Evolutionary conservation across 192 early-diverging fungal genomes (phyloP).

Genomic region (Kappamyces sp.): DNA sequence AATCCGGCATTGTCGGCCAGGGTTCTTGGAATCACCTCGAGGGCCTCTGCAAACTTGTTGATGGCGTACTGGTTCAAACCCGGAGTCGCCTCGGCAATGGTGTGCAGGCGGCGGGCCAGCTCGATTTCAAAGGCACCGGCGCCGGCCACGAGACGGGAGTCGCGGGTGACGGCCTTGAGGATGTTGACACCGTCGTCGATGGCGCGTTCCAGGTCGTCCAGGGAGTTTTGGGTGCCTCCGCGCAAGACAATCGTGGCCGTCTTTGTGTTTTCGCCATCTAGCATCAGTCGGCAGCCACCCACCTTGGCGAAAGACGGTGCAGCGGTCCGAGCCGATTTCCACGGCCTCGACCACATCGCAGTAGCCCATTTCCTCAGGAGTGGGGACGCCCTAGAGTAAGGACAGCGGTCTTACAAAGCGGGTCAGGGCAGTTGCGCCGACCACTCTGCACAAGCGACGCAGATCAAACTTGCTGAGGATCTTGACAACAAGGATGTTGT

Average conservation of each 20-base stretch:
- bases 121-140: constrained; percentile 95
- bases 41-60: constrained; percentile 89
- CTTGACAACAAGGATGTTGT: constrained; percentile 81
- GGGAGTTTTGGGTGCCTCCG: constrained; percentile 88
- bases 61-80: constrained; percentile 95
- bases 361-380: constrained; percentile 94
- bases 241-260: constrained; percentile 94
- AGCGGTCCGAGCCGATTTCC: constrained; percentile 95
- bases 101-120: constrained; percentile 70
- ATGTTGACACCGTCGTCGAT: constrained; percentile 97
- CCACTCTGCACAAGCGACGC: constrained; percentile 86
- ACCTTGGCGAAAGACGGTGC: constrained; percentile 94
- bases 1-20: constrained; percentile 92
- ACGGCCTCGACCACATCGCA: constrained; percentile 95
- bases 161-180: constrained; percentile 86
- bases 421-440: constrained; percentile 86
- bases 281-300: not conserved
- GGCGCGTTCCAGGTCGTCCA: constrained; percentile 96
- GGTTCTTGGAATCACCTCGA: constrained; percentile 92
- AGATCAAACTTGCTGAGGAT: constrained; percentile 95
- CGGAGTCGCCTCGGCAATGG: constrained; percentile 68
- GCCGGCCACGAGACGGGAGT: constrained; percentile 79
- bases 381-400: constrained; percentile 65
- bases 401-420: constrained; percentile 49
- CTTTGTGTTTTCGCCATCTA: constrained; percentile 73